Evolutionary conservation across 768 basidiomycete genomes (phyloP), one percentile per base, ranked within the genome.

Genomic region (Mycena galopus): DNA sequence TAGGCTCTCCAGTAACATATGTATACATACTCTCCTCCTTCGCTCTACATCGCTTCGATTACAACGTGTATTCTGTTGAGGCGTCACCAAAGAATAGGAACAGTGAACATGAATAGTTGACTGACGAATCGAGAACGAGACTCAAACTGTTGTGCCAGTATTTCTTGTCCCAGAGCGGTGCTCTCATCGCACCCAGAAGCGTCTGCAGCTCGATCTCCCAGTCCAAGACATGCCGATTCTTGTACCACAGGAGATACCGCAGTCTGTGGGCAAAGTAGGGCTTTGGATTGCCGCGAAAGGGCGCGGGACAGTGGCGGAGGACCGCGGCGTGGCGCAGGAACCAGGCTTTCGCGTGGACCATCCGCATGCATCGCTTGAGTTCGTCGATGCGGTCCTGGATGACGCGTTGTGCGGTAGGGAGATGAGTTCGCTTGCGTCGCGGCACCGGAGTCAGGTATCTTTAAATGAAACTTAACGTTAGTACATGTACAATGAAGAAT

Each of bases 191-290:
- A 30, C 30, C 55, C 19, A 70, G 60, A 2, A 74, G 73, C 10
- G 65, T 71, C 32, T 66, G 42, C 17, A 74, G 60, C 27, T 74
- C 73, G 3, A 33, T 67, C 25, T 74, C 73, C 73, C 73, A 74
- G n/a, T 44, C 68, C 2, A 21, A 10, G 32, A 64, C 42, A 60
- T 64, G 9, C 4, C 50, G 56, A 27, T 55, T 16, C 9, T 17
- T 35, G 57, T 65, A 69, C 27, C 21, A 14, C 9, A 61, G 12
- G 14, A 74, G 51, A 29, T 42, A 37, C 27, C 35, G 53, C 21
- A 23, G 60, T 58, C 67, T 39, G 25, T 58, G 47, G 27, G 16
- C 25, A n/a, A 73, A 73, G 32, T 66, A 73, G 8, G 56, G 53
- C 55, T 63, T 65, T 7, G 39, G 62, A 33, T 61, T 29, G n/a